These are phyloP conservation scores for Galium porrigens DNA, from an alignment of 305 asterid genomes.

Conservation along the genomic window DNA sequence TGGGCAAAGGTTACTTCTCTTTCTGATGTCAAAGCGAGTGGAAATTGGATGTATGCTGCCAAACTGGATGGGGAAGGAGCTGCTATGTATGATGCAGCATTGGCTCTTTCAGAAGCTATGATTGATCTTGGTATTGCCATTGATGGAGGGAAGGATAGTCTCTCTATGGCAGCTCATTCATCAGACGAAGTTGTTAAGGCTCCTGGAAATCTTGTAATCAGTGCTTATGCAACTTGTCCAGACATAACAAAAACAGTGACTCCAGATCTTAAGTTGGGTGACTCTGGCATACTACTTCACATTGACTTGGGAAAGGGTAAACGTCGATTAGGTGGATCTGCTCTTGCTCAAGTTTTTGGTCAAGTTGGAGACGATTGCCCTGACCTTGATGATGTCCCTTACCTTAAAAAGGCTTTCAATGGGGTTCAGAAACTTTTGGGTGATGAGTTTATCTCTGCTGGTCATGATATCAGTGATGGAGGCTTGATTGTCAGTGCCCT, in stretches of 20 bases:
- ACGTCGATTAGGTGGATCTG: slow-evolving; percentile 76
- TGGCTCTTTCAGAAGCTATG: slow-evolving; percentile 85
- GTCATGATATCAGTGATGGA: slow-evolving; percentile 92
- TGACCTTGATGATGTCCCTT: slow-evolving; percentile 67
- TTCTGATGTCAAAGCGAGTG: slow-evolving; percentile 76
- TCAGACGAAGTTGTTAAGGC: slow-evolving; percentile 84
- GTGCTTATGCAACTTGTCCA: slow-evolving; percentile 73
- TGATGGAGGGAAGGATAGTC: slow-evolving; percentile 94
- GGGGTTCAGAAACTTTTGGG: slow-evolving; percentile 56
- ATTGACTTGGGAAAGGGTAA: slow-evolving; percentile 76
- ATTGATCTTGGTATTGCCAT: slow-evolving; percentile 81
- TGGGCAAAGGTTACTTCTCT: slow-evolving; percentile 90
- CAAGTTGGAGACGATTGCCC: slow-evolving; percentile 75
- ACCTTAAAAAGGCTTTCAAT: slow-evolving; percentile 58
- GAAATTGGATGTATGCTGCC: slow-evolving; percentile 91
- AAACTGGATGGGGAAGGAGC: slow-evolving; percentile 85
- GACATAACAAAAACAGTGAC: slow-evolving; percentile 87
- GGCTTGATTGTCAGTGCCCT: slow-evolving; percentile 57
- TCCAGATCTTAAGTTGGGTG: slow-evolving; percentile 76
- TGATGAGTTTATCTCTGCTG: slow-evolving; percentile 66
- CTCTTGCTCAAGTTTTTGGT: slow-evolving; percentile 74
- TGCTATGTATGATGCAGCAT: slow-evolving; percentile 86
- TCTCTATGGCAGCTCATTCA: slow-evolving; percentile 80
- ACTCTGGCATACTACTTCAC: slow-evolving; percentile 62
- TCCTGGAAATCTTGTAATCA: slow-evolving; percentile 79